Percentiles rank a stretch among this genome's conserved stretches.
These are phyloP conservation scores for Cryomyces minteri DNA, from an alignment of 495 filamentous ascomycete species.

Conservation along the genomic window DNA sequence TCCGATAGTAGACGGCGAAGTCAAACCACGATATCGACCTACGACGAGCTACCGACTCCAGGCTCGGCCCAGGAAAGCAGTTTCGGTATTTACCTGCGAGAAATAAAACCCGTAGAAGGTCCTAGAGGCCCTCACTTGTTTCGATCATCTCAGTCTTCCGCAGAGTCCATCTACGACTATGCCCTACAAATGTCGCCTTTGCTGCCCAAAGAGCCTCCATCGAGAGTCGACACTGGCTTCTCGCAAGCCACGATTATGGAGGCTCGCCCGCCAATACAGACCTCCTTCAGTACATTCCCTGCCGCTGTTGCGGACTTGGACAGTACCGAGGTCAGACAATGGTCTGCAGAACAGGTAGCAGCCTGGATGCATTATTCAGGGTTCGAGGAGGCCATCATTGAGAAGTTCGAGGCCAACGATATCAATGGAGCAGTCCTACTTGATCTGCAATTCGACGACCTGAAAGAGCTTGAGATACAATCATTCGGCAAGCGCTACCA, in stretches of 20 bases:
- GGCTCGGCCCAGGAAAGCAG: constrained; percentile 27
- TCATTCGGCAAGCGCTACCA: constrained; percentile 83
- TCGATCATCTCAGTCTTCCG: constrained; percentile 31
- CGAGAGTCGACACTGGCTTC: constrained; percentile 14
- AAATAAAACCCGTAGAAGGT: constrained; percentile 48
- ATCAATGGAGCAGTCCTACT: constrained; percentile 74
- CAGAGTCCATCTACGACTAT: constrained; percentile 36
- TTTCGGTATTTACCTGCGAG: constrained; percentile 25
- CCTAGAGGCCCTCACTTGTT: constrained; percentile 85
- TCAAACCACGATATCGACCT: constrained; percentile 56
- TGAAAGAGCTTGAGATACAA: constrained; percentile 85
- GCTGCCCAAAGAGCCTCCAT: constrained; percentile 17
- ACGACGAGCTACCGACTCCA: constrained; percentile 57
- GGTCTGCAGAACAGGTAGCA: constrained; percentile 60
- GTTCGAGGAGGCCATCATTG: constrained; percentile 52
- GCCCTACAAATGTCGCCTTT: constrained; percentile 46
- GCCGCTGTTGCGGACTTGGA: constrained; percentile 33
- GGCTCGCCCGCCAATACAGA: not conserved
- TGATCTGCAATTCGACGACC: constrained; percentile 72
- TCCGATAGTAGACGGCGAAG: constrained; percentile 37
- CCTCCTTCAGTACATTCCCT: constrained; percentile 14
- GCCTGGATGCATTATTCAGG: constrained; percentile 58
- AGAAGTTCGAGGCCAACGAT: constrained; percentile 76
- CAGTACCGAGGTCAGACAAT: constrained; percentile 35
- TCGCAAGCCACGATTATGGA: constrained; percentile 10